Base-by-base conservation (phyloP, 2,329 filamentous ascomycete genomes). In the Pseudogymnoascus sp. region DNA sequence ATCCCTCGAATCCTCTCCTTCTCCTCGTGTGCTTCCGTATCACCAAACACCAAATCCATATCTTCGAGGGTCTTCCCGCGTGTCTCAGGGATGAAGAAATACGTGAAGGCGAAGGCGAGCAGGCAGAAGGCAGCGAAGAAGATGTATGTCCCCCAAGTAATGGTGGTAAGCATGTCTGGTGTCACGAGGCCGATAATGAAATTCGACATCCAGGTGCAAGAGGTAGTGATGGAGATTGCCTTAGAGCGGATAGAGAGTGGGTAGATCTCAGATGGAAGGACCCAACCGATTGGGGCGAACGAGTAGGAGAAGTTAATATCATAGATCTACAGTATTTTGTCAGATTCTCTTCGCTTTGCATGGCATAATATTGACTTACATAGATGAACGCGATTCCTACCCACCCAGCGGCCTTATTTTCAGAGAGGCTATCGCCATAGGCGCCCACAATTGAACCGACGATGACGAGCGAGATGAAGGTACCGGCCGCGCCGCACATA, bases 301-400 rank as follows among this genome's bases (percentile, higher is more conserved):
- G 76, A 78, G 67, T 80, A 81, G 15, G 78, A 51, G 44, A 51
- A 89, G 63, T 90, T 88, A 74, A 88, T 89, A 70, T 90, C 77
- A 68, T 78, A 79, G 60, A 81, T 77, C 63, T 80, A 83, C 5
- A 83, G 72, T 81, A 31, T 51, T 15, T 31, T 31, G 44, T 51
- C 9, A 51, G 44, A 51, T 31, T 51, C n/a, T 4, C n/a, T 25
- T 31, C n/a, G 35, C 4, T 6, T 15, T 31, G n/a, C 3, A 48
- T n/a, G 27, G 7, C 13, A 31, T 25, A 31, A 31, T 31, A 15
- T 51, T 51, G 44, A 51, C 44, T 51, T 51, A 85, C 75, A 66
- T 82, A 80, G n/a, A 85, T 74, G 65, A 85, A 81, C 0, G 81
- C 80, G 0, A 85, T 80, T 1, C 81, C 82, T 4, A 77, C 82